Evolutionary conservation across 2,329 filamentous ascomycete species (phyloP), one percentile per base, ranked within the genome.

Genomic region (Fusarium nodosum): DNA sequence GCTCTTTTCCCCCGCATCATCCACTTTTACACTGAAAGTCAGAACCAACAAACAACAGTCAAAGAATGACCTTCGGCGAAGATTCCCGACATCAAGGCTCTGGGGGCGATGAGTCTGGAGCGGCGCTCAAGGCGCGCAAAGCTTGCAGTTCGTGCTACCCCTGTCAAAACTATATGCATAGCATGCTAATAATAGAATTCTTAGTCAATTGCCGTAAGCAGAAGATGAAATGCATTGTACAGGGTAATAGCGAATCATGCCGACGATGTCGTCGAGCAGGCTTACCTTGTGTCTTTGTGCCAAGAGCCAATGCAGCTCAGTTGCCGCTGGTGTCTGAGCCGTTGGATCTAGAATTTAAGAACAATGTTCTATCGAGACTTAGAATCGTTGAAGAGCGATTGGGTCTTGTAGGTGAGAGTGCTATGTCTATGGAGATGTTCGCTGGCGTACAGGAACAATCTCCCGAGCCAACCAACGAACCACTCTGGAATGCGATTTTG

Each of bases 191-290:
- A 22, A 50, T 48, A 44, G 28, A 46, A 22, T 10, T 26, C n/a
- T 28, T 11, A 63, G 60, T 63, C 10, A 63, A 63, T 6, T 63
- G 58, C 33, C 59, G 60, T 16, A 63, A 63, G 36, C 60, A 63
- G 6, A 63, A 63, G 24, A 63, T 63, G 58, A 63, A 63, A 63
- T 63, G 58, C 13, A 60, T 63, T 15, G 28, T 63, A 16, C 60
- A 63, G 60, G 58, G 58, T 57, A 63, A 33, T 15, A 63, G 7
- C 8, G 60, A 63, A n/a, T 36, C 50, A 3, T 63, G 60, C 6
- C 59, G 60, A n/a, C 60, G 58, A 33, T 63, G 60, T 36, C 58
- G 42, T 13, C 60, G 58, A 12, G 58, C 58, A 20, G 60, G 60
- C 8, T 16, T 63, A 4, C 59, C 60, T 6, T 63, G 60, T 12